Conservation (phyloP, 1,284 basidiomycete genomes). For the Ceratobasidium sp. region DNA sequence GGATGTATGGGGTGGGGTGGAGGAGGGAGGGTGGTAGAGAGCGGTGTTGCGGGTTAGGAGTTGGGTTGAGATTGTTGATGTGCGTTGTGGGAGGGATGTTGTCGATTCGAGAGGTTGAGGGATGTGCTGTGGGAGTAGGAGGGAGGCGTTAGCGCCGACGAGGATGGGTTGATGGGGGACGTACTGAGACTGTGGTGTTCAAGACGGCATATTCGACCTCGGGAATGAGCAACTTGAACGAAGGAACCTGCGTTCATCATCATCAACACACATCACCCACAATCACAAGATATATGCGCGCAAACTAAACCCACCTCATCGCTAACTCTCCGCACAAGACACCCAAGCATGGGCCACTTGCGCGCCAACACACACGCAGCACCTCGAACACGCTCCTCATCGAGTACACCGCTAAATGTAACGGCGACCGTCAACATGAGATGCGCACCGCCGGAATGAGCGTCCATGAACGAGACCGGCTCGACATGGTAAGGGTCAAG, state of each 20-base stretch:
- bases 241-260: not conserved
- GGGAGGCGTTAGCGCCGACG: not conserved
- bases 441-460: constrained; percentile 39
- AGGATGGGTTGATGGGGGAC: not conserved
- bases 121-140: constrained; percentile 16
- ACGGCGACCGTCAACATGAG: constrained; percentile 31
- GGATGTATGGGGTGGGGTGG: not conserved
- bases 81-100: constrained; percentile 8
- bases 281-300: no score
- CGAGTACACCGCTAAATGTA: constrained; percentile 33
- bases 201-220: constrained; percentile 19
- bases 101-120: not conserved
- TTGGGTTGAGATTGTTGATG: constrained; percentile 27
- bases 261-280: no score
- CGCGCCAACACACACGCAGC: not conserved
- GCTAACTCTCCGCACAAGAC: not conserved
- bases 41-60: constrained; percentile 2
- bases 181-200: constrained; percentile 16
- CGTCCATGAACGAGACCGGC: constrained; percentile 36
- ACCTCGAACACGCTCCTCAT: not conserved
- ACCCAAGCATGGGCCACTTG: constrained; percentile 30
- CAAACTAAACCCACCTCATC: not conserved
- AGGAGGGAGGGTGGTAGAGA: not conserved
- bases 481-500: constrained; percentile 23
- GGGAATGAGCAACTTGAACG: constrained; percentile 25